These are phyloP conservation scores for Omphalea diandra DNA, from an alignment of 441 rosid species.

Conservation along the genomic window DNA sequence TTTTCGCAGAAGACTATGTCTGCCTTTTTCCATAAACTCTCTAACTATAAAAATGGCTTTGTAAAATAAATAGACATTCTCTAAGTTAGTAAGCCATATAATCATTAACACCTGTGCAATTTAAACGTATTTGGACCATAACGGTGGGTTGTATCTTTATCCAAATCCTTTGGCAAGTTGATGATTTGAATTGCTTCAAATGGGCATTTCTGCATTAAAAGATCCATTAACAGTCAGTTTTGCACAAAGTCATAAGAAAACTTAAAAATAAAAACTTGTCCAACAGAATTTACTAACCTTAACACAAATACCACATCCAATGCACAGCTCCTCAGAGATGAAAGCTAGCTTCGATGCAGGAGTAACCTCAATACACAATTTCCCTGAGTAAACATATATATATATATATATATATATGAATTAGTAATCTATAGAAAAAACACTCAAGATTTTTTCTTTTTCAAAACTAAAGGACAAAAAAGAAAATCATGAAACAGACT, in stretches of 20 bases:
- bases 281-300: slow-evolving; percentile 55
- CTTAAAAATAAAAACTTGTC: background rate
- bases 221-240: slow-evolving; percentile 5
- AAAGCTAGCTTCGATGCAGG: slow-evolving; percentile 78
- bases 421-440: no score
- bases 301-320: slow-evolving; percentile 98
- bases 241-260: slow-evolving; percentile 2
- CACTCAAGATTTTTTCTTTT: no score
- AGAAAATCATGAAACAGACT: no score
- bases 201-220: slow-evolving; percentile 79
- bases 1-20: background rate
- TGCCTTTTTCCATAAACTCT: no score
- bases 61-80: no score
- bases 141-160: slow-evolving; percentile 95
- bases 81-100: background rate
- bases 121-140: slow-evolving; percentile 95
- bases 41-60: no score
- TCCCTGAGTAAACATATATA: slow-evolving; percentile 55
- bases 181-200: slow-evolving; percentile 98
- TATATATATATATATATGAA: no score
- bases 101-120: slow-evolving; percentile 65
- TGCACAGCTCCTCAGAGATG: slow-evolving; percentile 97
- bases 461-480: no score
- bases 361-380: slow-evolving; percentile 93
- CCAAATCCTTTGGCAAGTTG: slow-evolving; percentile 90